Conservation (phyloP, 1,284 basidiomycete genomes). For the Ceratobasidium sp. region DNA sequence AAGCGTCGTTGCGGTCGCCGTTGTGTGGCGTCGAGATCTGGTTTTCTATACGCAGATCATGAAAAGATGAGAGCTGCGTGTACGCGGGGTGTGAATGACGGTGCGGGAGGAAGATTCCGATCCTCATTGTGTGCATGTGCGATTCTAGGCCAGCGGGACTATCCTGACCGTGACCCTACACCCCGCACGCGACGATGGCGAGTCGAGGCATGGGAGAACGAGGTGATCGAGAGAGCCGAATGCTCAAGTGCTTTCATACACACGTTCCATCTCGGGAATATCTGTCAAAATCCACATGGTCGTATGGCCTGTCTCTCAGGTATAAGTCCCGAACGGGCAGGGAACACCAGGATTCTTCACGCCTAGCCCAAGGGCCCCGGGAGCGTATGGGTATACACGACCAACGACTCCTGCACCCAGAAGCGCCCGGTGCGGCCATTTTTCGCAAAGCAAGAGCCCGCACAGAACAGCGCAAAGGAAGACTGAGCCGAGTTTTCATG, state of each 20-base stretch:
- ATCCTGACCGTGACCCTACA: conserved; percentile 6
- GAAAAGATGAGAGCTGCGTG: not conserved
- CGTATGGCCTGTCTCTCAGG: not conserved
- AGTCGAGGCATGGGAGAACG: conserved; percentile 2
- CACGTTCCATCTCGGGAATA: conserved; percentile 6
- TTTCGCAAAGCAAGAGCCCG: not conserved
- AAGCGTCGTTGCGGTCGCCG: not conserved
- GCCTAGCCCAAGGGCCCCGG: not conserved
- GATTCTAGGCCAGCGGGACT: not conserved
- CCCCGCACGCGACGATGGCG: not conserved
- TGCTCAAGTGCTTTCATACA: conserved; percentile 1
- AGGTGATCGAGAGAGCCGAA: conserved; percentile 6
- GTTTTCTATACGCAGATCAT: not conserved
- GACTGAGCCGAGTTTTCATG: not conserved
- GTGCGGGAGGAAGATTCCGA: no score
- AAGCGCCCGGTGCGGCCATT: not conserved
- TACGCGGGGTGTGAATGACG: not conserved
- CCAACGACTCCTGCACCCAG: not conserved
- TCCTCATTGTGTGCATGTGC: not conserved
- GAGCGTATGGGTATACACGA: not conserved
- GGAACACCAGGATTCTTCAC: not conserved
- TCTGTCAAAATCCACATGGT: conserved; percentile 7
- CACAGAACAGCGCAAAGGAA: conserved; percentile 6
- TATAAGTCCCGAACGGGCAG: not conserved
- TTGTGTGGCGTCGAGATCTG: not conserved